These are phyloP conservation scores for Candolleomyces aberdarensis DNA, from an alignment of 768 basidiomycete genomes.

Conservation along the genomic window DNA sequence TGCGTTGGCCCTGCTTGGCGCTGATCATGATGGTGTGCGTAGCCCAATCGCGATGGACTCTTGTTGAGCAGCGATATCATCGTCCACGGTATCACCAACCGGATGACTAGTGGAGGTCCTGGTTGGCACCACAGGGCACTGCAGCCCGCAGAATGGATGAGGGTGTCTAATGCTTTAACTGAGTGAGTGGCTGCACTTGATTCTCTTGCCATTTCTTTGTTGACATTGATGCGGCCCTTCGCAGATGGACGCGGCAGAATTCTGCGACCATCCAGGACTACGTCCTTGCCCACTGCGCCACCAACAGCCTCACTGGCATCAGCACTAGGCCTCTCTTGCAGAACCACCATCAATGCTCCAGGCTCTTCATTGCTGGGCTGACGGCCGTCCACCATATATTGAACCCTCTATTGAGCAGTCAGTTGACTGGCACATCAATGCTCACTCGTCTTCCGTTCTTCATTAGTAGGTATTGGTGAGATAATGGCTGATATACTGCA, in stretches of 20 bases:
- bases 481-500: slow-evolving; percentile 33
- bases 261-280: slow-evolving; percentile 33
- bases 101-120: slow-evolving; percentile 51
- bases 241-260: too few relatives aligned
- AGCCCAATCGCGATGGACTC: slow-evolving; percentile 24
- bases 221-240: slow-evolving; percentile 25
- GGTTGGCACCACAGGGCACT: too few relatives aligned
- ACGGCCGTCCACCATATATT: not conserved
- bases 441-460: not conserved
- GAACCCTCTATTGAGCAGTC: not conserved
- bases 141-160: slow-evolving; percentile 70
- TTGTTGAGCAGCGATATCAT: slow-evolving; percentile 59
- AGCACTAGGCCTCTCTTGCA: slow-evolving; percentile 39
- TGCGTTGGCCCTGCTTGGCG: not conserved
- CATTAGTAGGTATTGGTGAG: slow-evolving; percentile 34
- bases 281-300: slow-evolving; percentile 51
- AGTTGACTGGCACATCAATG: too few relatives aligned
- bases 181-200: not conserved
- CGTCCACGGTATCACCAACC: slow-evolving; percentile 40
- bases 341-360: slow-evolving; percentile 4
- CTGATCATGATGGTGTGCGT: not conserved
- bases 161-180: slow-evolving; percentile 20
- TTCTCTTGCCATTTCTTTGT: not conserved
- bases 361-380: not conserved
- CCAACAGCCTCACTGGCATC: slow-evolving; percentile 48